Evolutionary conservation across 805 yeast genomes (phyloP), one percentile per base, ranked within the genome.

Genomic region (Saccharomycopsis fermentans): DNA sequence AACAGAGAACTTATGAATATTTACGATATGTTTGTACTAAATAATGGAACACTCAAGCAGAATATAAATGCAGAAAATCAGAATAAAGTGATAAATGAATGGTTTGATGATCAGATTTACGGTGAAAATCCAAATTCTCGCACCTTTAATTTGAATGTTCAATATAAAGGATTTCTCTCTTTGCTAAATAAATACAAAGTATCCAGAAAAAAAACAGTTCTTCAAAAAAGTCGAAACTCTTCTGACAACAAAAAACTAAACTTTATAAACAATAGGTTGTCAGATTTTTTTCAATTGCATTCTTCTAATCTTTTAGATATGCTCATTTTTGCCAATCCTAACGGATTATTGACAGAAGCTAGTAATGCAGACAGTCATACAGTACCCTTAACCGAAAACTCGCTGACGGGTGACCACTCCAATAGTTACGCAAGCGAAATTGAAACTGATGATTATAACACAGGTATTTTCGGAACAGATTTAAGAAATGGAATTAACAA

Each of bases 281-380:
- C 54, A 8, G 63, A 61, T 21, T 61, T 61, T 34, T 61, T 61
- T 57, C 63, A 61, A 36, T 52, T 56, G 57, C 57, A 59, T 32
- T 59, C 62, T 1, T 56, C 59, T 4, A 59, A 56, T 40, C 43
- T 61, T 29, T 56, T 61, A 9, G 63, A 61, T 52, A 54, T 59
- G 57, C 21, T 61, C n/a, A 54, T 61, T 11, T 61, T 50, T 48
- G 50, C 27, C 9, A 61, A 56, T 36, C 62, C 62, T 6, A 37
- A 21, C 9, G 35, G 37, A 2, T 19, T 58, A 29, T 36, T 58
- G 9, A 9, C 35, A 19, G 19, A 53, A 4, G 26, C 14, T 43
- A 29, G 17, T 43, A 35, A 34, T 19, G 21, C 47, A 16, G 21
- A 16, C 16, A 32, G n/a, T 35, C 11, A 35, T 17, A 19, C 27